Base-by-base conservation (phyloP, 768 basidiomycete genomes). In the Mycena haematopus region DNA sequence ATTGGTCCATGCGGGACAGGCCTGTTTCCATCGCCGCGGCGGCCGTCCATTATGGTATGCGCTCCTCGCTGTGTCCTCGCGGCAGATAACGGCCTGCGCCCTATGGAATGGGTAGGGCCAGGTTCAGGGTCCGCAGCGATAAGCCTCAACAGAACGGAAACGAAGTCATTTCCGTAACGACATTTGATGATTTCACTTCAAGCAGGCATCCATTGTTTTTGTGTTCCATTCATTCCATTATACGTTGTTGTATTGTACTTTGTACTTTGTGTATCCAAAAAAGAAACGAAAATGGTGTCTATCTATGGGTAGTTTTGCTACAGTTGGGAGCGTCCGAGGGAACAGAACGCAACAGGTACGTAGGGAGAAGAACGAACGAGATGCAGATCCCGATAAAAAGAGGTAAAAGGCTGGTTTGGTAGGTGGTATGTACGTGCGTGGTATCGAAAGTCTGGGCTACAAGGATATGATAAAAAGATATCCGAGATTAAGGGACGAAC, bases 371-470 rank as follows among this genome's bases (percentile, higher is more conserved):
- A 21, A 24, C 24, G 53, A 63, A 58, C 58, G 61, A 68, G 63
- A 70, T 62, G 55, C 55, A 53, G 19, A 31, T 57, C 60, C 63
- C 61, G 53, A 64, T 63, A 60, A 71, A 67, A 67, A 65, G 55
- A 66, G 40, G 65, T 55, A 65, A 58, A 62, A 55, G 33, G 63
- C 29, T 58, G 58, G 60, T 56, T 54, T 64, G 66, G 56, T 54
- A 54, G 53, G 60, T 68, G 66, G 56, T 65, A 57, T 59, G 68
- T 66, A 63, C 52, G 59, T 62, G 54, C 63, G 63, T 60, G 62
- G 63, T 59, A 65, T 63, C 53, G 46, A 60, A 62, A 52, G 52
- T 55, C 24, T 38, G 58, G n/a, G 65, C 63, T 67, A 68, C 65
- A 70, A 60, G 63, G 60, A 64, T 65, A 50, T 24, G 44, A 54